A percentile compares a stretch with the other conserved stretches of the same genome.
Conservation (phyloP, 2,329 filamentous ascomycete genomes). For the Trichoderma brevicompactum region DNA sequence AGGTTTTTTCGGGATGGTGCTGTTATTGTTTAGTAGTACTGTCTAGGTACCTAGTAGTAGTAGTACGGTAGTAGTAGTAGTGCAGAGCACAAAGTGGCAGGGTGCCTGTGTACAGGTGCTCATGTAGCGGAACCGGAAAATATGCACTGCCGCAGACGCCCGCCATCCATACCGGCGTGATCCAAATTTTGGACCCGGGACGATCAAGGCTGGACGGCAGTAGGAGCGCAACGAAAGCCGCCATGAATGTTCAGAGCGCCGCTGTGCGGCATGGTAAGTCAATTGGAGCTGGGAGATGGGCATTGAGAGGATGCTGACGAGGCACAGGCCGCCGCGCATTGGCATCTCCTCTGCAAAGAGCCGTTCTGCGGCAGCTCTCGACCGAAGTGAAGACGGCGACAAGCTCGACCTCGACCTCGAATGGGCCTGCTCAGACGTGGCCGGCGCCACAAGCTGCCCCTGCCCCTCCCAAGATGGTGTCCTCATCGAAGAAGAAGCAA, state of each 20-base stretch:
- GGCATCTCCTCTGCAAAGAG: conserved; percentile 48
- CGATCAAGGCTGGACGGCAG: conserved; percentile 23
- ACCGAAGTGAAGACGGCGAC: conserved; percentile 37
- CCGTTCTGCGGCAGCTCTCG: conserved; percentile 41
- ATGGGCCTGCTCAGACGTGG: conserved; percentile 32
- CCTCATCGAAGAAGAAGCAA: conserved; percentile 42
- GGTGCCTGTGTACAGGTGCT: background rate
- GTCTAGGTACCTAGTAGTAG: no score
- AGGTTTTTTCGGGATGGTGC: background rate
- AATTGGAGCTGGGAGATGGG: conserved; percentile 12
- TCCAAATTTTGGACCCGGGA: conserved; percentile 39
- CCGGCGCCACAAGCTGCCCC: conserved; percentile 33
- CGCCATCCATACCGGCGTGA: conserved; percentile 29
- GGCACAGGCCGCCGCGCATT: conserved; percentile 57
- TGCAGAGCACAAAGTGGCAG: no score
- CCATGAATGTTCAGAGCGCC: conserved; percentile 62
- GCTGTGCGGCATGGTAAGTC: conserved; percentile 59
- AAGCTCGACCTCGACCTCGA: conserved; percentile 11
- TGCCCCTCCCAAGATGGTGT: conserved; percentile 34
- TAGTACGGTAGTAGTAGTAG: no score
- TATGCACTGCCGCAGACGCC: conserved; percentile 27
- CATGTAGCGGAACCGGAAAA: conserved; percentile 33
- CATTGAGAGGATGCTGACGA: background rate
- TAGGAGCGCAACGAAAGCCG: conserved; percentile 33
- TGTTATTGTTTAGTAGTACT: no score